Percentiles rank a stretch among this genome's conserved stretches.
phyloP scores from a whole-genome alignment of 805 yeast genomes.

The Sugiyamaella qingdaonensis region DNA sequence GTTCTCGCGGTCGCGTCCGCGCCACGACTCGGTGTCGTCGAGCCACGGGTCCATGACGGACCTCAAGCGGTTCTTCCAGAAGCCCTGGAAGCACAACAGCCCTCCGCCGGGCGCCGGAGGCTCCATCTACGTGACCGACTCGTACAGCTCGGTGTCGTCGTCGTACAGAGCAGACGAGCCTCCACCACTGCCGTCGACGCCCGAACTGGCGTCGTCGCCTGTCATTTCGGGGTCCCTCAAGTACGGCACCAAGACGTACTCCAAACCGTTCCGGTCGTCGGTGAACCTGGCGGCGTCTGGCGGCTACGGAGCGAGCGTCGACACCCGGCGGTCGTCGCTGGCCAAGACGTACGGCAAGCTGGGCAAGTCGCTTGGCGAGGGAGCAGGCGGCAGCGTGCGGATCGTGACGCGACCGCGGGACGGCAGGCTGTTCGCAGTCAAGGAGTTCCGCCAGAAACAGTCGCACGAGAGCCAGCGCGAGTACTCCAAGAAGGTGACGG shows the following conservation, averaged over 20 bases:
- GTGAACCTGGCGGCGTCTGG: slow-evolving; percentile 23
- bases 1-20: slow-evolving; percentile 35
- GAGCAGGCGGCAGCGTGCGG: slow-evolving; percentile 90
- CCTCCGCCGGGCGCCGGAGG: not conserved
- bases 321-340: slow-evolving; percentile 21
- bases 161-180: not conserved
- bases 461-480: slow-evolving; percentile 74
- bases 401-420: slow-evolving; percentile 66
- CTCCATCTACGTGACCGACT: slow-evolving; percentile 8
- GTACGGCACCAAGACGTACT: not conserved
- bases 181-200: not conserved
- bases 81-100: slow-evolving; percentile 32
- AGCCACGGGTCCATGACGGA: slow-evolving; percentile 33
- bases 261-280: slow-evolving; percentile 18
- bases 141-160: slow-evolving; percentile 3
- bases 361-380: slow-evolving; percentile 87
- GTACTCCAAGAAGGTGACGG: slow-evolving; percentile 86
- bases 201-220: slow-evolving; percentile 2
- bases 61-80: slow-evolving; percentile 46
- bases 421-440: slow-evolving; percentile 77
- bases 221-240: slow-evolving; percentile 8
- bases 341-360: slow-evolving; percentile 74
- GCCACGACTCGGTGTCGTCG: slow-evolving; percentile 34
- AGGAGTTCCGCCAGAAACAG: slow-evolving; percentile 79
- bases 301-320: slow-evolving; percentile 15